These are phyloP conservation scores for Russula olivacea DNA, from an alignment of 768 basidiomycete genomes.

Conservation along the genomic window DNA sequence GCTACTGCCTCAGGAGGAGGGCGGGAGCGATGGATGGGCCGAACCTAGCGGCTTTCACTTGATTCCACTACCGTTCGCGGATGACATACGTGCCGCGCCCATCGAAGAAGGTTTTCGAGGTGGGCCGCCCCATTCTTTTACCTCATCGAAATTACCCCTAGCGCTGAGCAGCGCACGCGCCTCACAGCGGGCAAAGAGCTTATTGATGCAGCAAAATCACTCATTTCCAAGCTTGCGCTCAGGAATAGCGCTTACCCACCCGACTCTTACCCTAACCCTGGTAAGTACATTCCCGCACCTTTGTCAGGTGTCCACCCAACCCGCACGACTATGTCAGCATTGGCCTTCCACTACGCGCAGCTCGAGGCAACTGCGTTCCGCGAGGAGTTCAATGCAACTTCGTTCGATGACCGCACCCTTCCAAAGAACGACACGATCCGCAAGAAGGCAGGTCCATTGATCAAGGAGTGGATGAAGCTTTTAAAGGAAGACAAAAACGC, in stretches of 20 bases:
- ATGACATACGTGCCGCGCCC: constrained; percentile 82
- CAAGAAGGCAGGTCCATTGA: constrained; percentile 54
- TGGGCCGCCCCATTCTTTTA: constrained; percentile 28
- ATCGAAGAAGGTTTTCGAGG: constrained; percentile 61
- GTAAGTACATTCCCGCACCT: constrained; percentile 37
- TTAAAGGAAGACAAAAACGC: constrained; percentile 62
- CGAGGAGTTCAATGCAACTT: constrained; percentile 73
- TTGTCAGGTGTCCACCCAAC: constrained; percentile 6
- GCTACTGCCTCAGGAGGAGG: constrained; percentile 77
- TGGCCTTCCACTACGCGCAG: constrained; percentile 85
- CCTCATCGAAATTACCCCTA: not conserved
- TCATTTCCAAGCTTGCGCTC: constrained; percentile 74
- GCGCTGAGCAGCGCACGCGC: constrained; percentile 7
- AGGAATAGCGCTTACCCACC: constrained; percentile 81
- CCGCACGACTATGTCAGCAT: constrained; percentile 40
- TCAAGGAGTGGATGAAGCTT: constrained; percentile 65
- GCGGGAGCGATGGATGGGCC: constrained; percentile 65
- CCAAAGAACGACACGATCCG: constrained; percentile 77
- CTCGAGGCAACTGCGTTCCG: constrained; percentile 90
- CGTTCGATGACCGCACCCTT: constrained; percentile 75
- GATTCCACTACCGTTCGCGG: constrained; percentile 88
- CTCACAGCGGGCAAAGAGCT: constrained; percentile 59
- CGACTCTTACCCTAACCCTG: constrained; percentile 85
- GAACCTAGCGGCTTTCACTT: constrained; percentile 91
- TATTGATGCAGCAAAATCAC: constrained; percentile 58